Base-by-base conservation (phyloP, 2,329 filamentous ascomycete genomes). In the Magnaporthiopsis rhizophila region DNA sequence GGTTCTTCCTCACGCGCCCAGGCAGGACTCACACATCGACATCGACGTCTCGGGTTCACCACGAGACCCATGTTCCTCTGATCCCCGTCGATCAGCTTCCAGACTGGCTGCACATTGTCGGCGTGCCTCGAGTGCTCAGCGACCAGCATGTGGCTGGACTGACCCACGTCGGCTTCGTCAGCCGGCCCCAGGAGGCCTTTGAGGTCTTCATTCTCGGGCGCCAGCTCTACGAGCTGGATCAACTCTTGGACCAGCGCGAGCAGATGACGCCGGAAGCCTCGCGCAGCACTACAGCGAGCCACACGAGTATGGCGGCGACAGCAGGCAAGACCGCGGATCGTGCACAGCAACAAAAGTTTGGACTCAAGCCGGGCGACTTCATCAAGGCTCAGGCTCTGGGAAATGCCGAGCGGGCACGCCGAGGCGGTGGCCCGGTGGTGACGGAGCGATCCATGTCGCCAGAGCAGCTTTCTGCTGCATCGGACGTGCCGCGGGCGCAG, bases 31-130 rank as follows among this genome's bases (percentile, higher is more conserved):
- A 50, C 13, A 61, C 59, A 8, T 15, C n/a, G 36, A 18, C 36
- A 24, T 50, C 60, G 26, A 24, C 3, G 30, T 50, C 24, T 8
- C 18, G 18, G 6, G 21, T 53, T 8, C 45, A 61, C 2, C 74
- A 72, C 0, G 75, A 74, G 3, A 70, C 72, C 8, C 75, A 81
- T 3, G 81, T 85, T 1, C 83, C 83, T 8, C 76, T 86, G n/a
- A 75, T 86, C n/a, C 77, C 83, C 0, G 71, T 79, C 15, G 83
- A 85, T 69, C 75, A 84, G 66, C 76, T 86, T 0, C 82, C 82
- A 0, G 70, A 73, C 1, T 79, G 79, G 74, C 66, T 83, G 4
- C 72, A 78, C 6, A 69, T 82, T 13, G 65, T 74, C 45, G 79
- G 77, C 30, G 72, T 81, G 3, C 80, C 81, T 3, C 78, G 80